These are phyloP conservation scores for Closterium sp. DNA, from an alignment of 139 green algal genomes.

Conservation along the genomic window DNA sequence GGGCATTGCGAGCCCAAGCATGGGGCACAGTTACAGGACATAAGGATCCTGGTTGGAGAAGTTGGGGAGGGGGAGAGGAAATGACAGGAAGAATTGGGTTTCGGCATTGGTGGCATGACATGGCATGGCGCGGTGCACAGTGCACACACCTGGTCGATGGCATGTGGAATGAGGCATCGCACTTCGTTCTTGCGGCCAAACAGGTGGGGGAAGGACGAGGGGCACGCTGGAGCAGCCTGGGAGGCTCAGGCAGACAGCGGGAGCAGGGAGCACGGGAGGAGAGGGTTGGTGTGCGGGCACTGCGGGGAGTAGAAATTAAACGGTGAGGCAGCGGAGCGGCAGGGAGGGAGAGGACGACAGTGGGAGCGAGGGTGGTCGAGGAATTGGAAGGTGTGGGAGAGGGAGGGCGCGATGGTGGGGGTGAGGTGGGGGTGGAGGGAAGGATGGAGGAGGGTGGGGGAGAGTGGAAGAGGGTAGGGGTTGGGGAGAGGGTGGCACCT, in stretches of 20 bases:
- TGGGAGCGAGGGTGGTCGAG: not conserved
- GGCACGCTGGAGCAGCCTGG: conserved; percentile 89
- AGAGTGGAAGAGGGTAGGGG: not conserved
- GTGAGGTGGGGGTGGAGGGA: not conserved
- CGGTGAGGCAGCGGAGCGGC: not conserved
- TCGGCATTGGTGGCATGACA: not conserved
- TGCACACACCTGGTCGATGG: conserved; percentile 85
- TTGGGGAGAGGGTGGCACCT: conserved; percentile 43
- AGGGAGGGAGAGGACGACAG: not conserved
- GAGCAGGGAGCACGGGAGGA: not conserved
- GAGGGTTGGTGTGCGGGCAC: not conserved
- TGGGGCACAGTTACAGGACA: too few species aligned
- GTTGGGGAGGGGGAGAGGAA: too few species aligned
- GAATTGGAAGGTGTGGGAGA: not conserved
- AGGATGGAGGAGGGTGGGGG: not conserved
- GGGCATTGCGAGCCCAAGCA: too few species aligned
- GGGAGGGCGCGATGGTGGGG: not conserved
- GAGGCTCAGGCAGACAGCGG: not conserved
- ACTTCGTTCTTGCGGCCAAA: conserved; percentile 62
- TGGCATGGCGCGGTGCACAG: not conserved
- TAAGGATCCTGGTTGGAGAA: too few species aligned
- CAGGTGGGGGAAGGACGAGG: conserved; percentile 93
- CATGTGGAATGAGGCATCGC: conserved; percentile 94
- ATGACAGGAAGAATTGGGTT: too few species aligned
- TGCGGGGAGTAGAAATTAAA: not conserved